phyloP scores from a whole-genome alignment of 805 yeast species.

The Zygotorulaspora chibaensis region DNA sequence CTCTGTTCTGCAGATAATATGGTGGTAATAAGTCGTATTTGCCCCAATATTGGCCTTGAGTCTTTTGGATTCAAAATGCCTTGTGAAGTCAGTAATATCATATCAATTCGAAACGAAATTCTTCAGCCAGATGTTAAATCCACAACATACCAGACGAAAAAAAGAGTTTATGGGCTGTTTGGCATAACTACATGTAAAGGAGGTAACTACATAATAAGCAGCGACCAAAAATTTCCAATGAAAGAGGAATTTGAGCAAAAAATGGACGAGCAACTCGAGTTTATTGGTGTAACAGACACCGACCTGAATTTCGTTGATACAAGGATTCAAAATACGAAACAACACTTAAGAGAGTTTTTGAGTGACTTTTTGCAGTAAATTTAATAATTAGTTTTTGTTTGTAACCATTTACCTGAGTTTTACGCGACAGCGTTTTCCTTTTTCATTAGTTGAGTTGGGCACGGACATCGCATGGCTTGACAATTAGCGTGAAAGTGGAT shows the following conservation, averaged over 20 bases:
- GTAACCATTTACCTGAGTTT: too few relatives aligned
- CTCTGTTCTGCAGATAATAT: background rate
- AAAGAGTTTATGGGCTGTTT: background rate
- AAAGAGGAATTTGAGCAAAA: background rate
- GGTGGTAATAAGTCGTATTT: slow-evolving; percentile 1
- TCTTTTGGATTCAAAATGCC: slow-evolving; percentile 13
- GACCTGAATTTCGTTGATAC: slow-evolving; percentile 5
- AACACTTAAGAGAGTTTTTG: too few relatives aligned
- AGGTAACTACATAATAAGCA: slow-evolving; percentile 8
- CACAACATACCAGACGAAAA: background rate
- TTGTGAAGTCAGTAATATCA: slow-evolving; percentile 10
- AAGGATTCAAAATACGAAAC: background rate
- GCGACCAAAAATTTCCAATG: background rate
- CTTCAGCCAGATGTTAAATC: background rate
- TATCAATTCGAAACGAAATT: background rate
- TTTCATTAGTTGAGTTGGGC: too few relatives aligned
- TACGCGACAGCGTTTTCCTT: too few relatives aligned
- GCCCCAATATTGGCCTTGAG: slow-evolving; percentile 4
- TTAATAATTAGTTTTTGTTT: too few relatives aligned
- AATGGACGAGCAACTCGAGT: slow-evolving; percentile 5
- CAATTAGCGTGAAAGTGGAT: too few relatives aligned
- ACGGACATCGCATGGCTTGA: too few relatives aligned
- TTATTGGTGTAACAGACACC: slow-evolving; percentile 5
- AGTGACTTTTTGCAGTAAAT: too few relatives aligned
- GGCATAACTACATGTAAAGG: slow-evolving; percentile 8